A percentile compares a stretch with the other conserved stretches of the same genome.
These are phyloP conservation scores for Nigrospora oryzae DNA, from an alignment of 2,329 filamentous ascomycete species.

Conservation along the genomic window DNA sequence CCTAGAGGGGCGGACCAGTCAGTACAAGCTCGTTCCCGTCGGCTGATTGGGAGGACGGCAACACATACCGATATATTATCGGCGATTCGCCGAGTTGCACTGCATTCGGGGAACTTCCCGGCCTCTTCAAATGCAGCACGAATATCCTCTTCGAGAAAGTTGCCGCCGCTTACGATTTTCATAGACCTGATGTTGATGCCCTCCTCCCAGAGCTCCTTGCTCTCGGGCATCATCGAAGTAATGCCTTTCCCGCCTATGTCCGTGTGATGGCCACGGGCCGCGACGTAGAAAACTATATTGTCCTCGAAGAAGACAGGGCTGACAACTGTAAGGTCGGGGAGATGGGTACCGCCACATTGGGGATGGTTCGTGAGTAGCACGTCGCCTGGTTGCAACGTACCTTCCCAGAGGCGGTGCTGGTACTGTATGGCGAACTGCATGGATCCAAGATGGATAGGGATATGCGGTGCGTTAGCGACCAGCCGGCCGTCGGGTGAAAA, in stretches of 20 bases:
- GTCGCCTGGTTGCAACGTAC: slow-evolving; percentile 63
- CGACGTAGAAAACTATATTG: slow-evolving; percentile 9
- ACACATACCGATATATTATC: slow-evolving; percentile 28
- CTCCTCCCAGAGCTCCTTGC: slow-evolving; percentile 31
- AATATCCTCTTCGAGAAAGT: slow-evolving; percentile 23
- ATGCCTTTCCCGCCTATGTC: slow-evolving; percentile 35
- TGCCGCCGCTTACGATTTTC: slow-evolving; percentile 24
- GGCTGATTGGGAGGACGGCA: neutral
- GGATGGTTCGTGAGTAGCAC: slow-evolving; percentile 62
- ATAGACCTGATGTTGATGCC: slow-evolving; percentile 27
- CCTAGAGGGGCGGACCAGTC: neutral
- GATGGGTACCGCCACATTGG: slow-evolving; percentile 10
- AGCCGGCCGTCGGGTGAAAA: slow-evolving; percentile 66
- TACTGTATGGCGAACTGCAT: slow-evolving; percentile 67
- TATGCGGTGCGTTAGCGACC: slow-evolving; percentile 66
- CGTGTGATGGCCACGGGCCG: slow-evolving; percentile 8
- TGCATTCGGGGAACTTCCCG: slow-evolving; percentile 23
- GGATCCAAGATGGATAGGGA: slow-evolving; percentile 66
- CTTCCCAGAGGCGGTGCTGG: slow-evolving; percentile 61
- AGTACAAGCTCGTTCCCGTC: neutral
- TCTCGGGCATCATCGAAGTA: slow-evolving; percentile 32
- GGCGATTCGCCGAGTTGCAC: slow-evolving; percentile 21
- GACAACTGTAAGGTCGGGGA: slow-evolving; percentile 11
- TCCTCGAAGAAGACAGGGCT: slow-evolving; percentile 9
- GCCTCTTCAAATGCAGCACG: slow-evolving; percentile 19